phyloP scores from a whole-genome alignment of 2,329 filamentous ascomycete genomes.

The Talaromyces sp. region DNA sequence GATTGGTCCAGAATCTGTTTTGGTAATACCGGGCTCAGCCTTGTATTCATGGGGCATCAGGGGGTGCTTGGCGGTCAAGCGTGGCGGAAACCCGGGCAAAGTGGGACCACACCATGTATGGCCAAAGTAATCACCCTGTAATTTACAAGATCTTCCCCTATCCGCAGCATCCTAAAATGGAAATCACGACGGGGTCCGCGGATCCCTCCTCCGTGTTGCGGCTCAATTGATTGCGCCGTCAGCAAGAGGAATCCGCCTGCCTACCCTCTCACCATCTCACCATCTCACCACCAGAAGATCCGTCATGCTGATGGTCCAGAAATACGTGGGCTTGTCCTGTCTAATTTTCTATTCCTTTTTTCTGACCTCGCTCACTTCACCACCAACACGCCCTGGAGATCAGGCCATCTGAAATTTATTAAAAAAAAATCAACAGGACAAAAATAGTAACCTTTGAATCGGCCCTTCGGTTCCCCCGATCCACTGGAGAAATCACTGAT shows the following conservation, averaged over 20 bases:
- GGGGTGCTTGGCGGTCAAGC: neutral
- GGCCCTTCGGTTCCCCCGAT: constrained; percentile 1
- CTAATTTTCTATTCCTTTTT: no score
- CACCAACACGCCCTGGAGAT: no score
- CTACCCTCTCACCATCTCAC: neutral
- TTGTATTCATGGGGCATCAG: neutral
- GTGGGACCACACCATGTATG: neutral
- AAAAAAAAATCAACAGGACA: neutral
- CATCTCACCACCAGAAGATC: neutral
- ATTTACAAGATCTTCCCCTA: neutral
- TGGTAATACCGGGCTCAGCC: neutral
- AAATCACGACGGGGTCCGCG: constrained; percentile 3
- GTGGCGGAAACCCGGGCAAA: neutral
- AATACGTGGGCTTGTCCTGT: no score
- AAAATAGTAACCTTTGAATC: neutral
- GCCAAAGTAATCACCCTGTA: neutral
- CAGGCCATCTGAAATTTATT: neutral
- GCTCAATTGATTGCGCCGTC: constrained; percentile 4
- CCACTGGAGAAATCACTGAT: neutral
- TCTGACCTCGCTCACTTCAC: no score
- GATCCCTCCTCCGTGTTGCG: constrained; percentile 2
- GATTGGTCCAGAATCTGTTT: constrained; percentile 10
- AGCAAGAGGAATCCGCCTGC: constrained; percentile 5
- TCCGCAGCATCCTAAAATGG: constrained; percentile 9
- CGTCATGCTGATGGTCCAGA: neutral